Evolutionary conservation across 1,139 yeast genomes (phyloP).

Genomic region (Candida gigantensis): DNA sequence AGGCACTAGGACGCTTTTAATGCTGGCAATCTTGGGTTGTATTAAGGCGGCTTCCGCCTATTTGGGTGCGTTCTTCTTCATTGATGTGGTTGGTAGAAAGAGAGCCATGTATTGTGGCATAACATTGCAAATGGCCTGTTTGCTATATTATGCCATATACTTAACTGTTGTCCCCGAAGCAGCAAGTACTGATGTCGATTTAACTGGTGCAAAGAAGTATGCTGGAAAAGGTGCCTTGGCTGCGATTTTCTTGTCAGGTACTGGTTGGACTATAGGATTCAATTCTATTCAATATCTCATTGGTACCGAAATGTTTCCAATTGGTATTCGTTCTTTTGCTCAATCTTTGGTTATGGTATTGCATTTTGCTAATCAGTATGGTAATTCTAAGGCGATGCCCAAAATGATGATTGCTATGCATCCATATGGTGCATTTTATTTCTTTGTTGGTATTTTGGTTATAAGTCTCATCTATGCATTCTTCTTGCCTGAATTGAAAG

Average conservation of each 20-base stretch:
- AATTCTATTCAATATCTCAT: slow-evolving; percentile 59
- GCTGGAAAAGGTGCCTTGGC: slow-evolving; percentile 57
- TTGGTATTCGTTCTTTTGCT: slow-evolving; percentile 54
- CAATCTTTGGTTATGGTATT: slow-evolving; percentile 56
- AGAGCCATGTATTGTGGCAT: slow-evolving; percentile 41
- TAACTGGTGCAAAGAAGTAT: slow-evolving; percentile 30
- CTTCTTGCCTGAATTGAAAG: slow-evolving; percentile 55
- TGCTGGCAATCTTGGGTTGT: slow-evolving; percentile 52
- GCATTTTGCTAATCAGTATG: slow-evolving; percentile 62
- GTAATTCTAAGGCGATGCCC: slow-evolving; percentile 60
- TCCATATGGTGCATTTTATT: slow-evolving; percentile 55
- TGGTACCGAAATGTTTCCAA: slow-evolving; percentile 61
- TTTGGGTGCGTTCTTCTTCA: slow-evolving; percentile 46
- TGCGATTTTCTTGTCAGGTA: slow-evolving; percentile 52
- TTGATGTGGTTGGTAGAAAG: slow-evolving; percentile 50
- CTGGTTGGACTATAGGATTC: slow-evolving; percentile 67
- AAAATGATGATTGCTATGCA: slow-evolving; percentile 49
- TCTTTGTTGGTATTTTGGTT: slow-evolving; percentile 48
- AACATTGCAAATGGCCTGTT: slow-evolving; percentile 31
- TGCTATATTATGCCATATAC: slow-evolving; percentile 47
- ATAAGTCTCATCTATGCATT: slow-evolving; percentile 49
- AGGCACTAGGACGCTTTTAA: slow-evolving; percentile 38
- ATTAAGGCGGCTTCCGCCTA: slow-evolving; percentile 49
- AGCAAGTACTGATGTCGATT: slow-evolving; percentile 25
- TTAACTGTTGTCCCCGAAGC: slow-evolving; percentile 50